A percentile compares a stretch with the other conserved stretches of the same genome.
Evolutionary conservation across 257 asterid species (phyloP).

Genomic region (Fraxinus americana): DNA sequence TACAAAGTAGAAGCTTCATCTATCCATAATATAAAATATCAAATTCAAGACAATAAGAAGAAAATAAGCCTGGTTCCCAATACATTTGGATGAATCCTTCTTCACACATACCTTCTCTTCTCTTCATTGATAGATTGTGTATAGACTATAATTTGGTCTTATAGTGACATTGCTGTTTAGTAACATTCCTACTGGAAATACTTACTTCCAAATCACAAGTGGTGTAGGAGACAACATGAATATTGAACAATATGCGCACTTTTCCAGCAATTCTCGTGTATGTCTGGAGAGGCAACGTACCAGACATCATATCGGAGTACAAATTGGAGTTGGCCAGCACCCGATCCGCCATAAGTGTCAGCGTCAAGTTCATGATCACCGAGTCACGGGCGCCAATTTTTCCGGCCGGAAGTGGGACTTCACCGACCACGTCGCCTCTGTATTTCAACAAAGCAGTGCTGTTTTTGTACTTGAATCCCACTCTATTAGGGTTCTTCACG

Average conservation of each 20-base stretch:
- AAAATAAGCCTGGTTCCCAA: no score
- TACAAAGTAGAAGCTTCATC: no score
- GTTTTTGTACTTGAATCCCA: constrained; percentile 54
- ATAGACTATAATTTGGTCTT: constrained; percentile 46
- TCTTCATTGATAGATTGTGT: background rate
- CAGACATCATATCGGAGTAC: constrained; percentile 44
- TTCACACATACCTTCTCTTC: background rate
- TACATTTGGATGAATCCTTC: no score
- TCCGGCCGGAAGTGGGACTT: constrained; percentile 61
- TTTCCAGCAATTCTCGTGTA: constrained; percentile 47
- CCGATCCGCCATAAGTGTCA: constrained; percentile 69
- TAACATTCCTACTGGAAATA: constrained; percentile 32
- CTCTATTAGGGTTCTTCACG: constrained; percentile 62
- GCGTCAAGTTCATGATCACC: constrained; percentile 43
- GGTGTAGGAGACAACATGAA: constrained; percentile 49
- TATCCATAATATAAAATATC: no score
- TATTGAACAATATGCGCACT: constrained; percentile 43
- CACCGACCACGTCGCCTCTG: constrained; percentile 57
- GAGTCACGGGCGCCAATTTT: constrained; percentile 46
- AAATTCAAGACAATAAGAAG: no score
- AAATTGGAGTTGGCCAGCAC: constrained; percentile 42
- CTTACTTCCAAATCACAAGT: constrained; percentile 55
- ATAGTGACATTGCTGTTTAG: constrained; percentile 58
- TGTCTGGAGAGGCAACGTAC: constrained; percentile 42
- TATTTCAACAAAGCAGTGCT: constrained; percentile 51